Evolutionary conservation across 78 protist species (phyloP), one percentile per base, ranked within the genome.

Genomic region (Dictyostelium purpureum): DNA sequence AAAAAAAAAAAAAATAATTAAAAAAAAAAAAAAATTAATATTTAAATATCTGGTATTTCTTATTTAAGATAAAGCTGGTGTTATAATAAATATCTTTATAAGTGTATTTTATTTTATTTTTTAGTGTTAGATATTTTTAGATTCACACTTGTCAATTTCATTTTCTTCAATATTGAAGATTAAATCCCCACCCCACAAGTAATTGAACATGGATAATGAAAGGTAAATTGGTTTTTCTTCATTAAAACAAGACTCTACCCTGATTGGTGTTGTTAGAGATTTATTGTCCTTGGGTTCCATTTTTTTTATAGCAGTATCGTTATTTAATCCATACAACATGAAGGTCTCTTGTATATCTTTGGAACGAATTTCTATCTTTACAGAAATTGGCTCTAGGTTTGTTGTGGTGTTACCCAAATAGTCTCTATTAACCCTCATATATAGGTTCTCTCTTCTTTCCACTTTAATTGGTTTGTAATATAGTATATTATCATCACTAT

Each of bases 111-210:
- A 9, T 43, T 43, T 9, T n/a, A n/a, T n/a, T n/a, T n/a, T n/a
- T n/a, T n/a, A n/a, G n/a, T n/a, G n/a, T n/a, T n/a, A n/a, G n/a
- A n/a, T n/a, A n/a, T n/a, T n/a, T n/a, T n/a, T n/a, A n/a, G n/a
- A n/a, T n/a, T n/a, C n/a, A n/a, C n/a, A n/a, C n/a, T n/a, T n/a
- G n/a, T n/a, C n/a, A n/a, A n/a, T n/a, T n/a, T 63, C 18, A 63
- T 63, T 63, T 63, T 63, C 71, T 63, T 63, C 38, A 63, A 63
- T 63, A 14, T 38, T 63, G 18, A 63, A 63, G 26, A 63, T 33
- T 31, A 63, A 16, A 63, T 63, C 71, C 3, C 71, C 71, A 16
- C 71, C 71, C 71, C 71, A 63, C 33, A 63, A 63, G 33, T 63
- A 63, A 16, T 63, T 63, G 33, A 63, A 63, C 71, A 63, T 63